These are phyloP conservation scores for Boletales sp. DNA, from an alignment of 768 basidiomycete genomes.

Conservation along the genomic window DNA sequence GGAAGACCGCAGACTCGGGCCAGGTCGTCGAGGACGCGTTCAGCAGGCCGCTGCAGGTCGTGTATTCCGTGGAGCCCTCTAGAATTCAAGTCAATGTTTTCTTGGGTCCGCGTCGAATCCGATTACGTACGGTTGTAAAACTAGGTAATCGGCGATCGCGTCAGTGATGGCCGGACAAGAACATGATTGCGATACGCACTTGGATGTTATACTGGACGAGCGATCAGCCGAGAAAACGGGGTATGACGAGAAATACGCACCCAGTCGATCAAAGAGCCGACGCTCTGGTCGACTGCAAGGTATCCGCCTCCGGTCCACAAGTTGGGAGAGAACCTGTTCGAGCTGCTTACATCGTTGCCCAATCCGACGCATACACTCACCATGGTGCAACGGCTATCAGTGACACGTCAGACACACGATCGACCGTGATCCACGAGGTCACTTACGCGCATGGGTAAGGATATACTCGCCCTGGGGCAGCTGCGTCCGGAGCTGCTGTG, in stretches of 20 bases:
- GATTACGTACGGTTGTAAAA: constrained; percentile 28
- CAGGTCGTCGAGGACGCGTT: constrained; percentile 54
- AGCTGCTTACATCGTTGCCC: not conserved
- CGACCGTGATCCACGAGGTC: not conserved
- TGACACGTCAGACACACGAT: not conserved
- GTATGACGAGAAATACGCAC: constrained; percentile 14
- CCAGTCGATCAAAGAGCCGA: constrained; percentile 46
- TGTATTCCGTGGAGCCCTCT: constrained; percentile 65
- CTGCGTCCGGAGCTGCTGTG: constrained; percentile 28
- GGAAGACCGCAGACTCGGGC: constrained; percentile 58
- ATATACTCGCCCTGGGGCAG: constrained; percentile 34
- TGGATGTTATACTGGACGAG: constrained; percentile 35
- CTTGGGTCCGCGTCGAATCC: not conserved
- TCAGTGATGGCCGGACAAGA: constrained; percentile 1
- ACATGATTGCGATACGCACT: constrained; percentile 17
- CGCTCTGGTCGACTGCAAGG: constrained; percentile 33
- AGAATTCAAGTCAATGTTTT: not conserved
- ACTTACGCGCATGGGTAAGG: constrained; percentile 35
- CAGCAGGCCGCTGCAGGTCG: constrained; percentile 58
- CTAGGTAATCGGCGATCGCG: constrained; percentile 4
- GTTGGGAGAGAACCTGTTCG: constrained; percentile 18
- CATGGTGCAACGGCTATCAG: constrained; percentile 20
- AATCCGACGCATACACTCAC: constrained; percentile 5
- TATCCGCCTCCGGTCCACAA: constrained; percentile 34
- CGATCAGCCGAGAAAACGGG: not conserved